Evolutionary conservation across 129 eudicot genomes (phyloP).

Genomic region (Apium graveolens): DNA sequence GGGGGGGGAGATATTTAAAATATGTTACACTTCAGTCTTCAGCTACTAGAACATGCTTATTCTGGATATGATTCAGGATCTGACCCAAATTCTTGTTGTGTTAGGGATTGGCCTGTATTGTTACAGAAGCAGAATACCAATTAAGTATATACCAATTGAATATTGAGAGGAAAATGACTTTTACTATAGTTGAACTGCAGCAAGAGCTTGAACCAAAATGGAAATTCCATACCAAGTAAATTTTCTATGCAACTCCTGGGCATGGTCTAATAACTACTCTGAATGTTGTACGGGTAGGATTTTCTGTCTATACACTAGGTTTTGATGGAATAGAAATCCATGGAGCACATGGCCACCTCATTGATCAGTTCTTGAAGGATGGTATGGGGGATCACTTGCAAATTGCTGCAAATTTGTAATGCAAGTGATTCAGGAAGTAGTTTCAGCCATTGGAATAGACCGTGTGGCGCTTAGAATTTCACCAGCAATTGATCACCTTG

Average conservation of each 20-base stretch:
- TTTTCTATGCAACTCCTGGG: background rate
- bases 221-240: too few relatives aligned
- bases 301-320: slow-evolving; percentile 25
- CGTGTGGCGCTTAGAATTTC: slow-evolving; percentile 77
- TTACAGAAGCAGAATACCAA: too few relatives aligned
- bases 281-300: background rate
- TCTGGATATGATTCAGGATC: too few relatives aligned
- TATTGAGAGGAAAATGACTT: too few relatives aligned
- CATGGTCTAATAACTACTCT: background rate
- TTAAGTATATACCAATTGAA: too few relatives aligned
- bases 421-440: slow-evolving; percentile 51
- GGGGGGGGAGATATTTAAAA: too few relatives aligned
- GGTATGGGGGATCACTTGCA: slow-evolving; percentile 79
- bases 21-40: too few relatives aligned
- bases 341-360: slow-evolving; percentile 87
- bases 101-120: too few relatives aligned
- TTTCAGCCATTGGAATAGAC: slow-evolving; percentile 57
- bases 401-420: slow-evolving; percentile 69
- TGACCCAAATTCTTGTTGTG: too few relatives aligned
- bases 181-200: too few relatives aligned
- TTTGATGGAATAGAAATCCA: slow-evolving; percentile 91
- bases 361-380: slow-evolving; percentile 81
- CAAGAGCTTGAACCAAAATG: too few relatives aligned
- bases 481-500: slow-evolving; percentile 93
- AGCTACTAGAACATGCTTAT: too few relatives aligned